These are phyloP conservation scores for Neopestalotiopsis clavispora DNA, from an alignment of 2,329 filamentous ascomycete species.

Conservation along the genomic window DNA sequence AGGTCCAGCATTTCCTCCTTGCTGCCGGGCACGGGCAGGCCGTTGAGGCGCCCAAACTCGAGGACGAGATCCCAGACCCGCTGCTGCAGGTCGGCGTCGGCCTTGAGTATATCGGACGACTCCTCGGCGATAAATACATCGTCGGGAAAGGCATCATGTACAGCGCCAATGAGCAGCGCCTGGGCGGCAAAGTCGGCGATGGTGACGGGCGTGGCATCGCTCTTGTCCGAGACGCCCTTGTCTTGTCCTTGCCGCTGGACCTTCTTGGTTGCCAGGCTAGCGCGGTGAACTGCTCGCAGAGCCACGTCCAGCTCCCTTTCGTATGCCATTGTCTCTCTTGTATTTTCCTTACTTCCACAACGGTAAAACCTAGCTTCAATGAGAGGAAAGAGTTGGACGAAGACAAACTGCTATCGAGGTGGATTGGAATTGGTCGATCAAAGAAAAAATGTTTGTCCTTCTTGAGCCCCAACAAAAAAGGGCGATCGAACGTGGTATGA, in stretches of 20 bases:
- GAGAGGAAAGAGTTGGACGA: background rate
- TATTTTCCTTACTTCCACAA: background rate
- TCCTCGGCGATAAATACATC: constrained; percentile 69
- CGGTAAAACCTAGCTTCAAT: background rate
- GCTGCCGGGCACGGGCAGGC: constrained; percentile 28
- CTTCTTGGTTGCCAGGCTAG: constrained; percentile 61
- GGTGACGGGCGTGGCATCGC: constrained; percentile 64
- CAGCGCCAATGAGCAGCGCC: constrained; percentile 62
- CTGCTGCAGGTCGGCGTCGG: constrained; percentile 50
- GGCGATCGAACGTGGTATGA: constrained; percentile 1
- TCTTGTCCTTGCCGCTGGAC: constrained; percentile 51
- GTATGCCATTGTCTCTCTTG: background rate
- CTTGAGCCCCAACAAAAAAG: background rate
- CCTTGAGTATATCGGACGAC: constrained; percentile 56
- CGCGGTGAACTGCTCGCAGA: constrained; percentile 52
- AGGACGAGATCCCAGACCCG: constrained; percentile 62
- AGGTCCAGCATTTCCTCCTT: constrained; percentile 61
- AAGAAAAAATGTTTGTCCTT: background rate
- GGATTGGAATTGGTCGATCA: background rate
- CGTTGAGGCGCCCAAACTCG: constrained; percentile 44
- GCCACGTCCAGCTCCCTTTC: constrained; percentile 3
- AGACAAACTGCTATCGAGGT: background rate
- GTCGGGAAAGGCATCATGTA: constrained; percentile 57
- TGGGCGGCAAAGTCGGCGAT: constrained; percentile 69
- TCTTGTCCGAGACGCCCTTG: constrained; percentile 41